Conservation (phyloP, 345 rosid genomes). For the Eutrema yunnanense region DNA sequence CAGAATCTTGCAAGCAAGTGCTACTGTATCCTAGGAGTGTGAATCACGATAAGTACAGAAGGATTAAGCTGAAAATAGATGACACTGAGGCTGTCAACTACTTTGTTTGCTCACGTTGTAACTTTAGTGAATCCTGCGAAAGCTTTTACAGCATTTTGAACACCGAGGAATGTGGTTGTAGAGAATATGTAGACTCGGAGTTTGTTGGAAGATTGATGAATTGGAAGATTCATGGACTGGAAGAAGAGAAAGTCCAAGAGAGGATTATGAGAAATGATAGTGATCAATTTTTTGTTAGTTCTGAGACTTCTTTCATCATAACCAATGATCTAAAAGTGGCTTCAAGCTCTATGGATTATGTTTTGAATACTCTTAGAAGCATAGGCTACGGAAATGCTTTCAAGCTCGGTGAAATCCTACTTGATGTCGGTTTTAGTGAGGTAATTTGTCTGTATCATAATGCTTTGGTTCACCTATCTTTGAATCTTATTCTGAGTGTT, state of each 20-base stretch:
- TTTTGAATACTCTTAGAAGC: not conserved
- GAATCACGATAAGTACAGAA: not conserved
- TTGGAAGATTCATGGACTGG: too few species aligned
- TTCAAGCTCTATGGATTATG: not conserved
- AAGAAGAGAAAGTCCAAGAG: too few species aligned
- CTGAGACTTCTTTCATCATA: not conserved
- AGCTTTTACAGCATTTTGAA: not conserved
- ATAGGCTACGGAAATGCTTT: not conserved
- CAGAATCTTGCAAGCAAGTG: not conserved
- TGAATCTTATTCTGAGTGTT: too few species aligned
- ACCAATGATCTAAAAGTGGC: conserved; percentile 1
- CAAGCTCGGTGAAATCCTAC: not conserved
- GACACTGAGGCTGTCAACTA: not conserved
- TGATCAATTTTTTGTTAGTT: not conserved
- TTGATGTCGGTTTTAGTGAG: not conserved
- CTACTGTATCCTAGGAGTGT: conserved; percentile 1
- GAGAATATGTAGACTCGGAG: not conserved
- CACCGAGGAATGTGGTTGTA: not conserved
- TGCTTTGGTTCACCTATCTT: too few species aligned
- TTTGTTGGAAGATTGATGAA: not conserved
- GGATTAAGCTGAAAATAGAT: not conserved
- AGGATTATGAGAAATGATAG: not conserved
- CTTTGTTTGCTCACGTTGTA: not conserved
- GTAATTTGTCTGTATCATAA: not conserved
- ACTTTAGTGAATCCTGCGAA: not conserved